Evolutionary conservation across 371 early-diverging fungal species (phyloP).

Genomic region (Saksenaea oblongispora): DNA sequence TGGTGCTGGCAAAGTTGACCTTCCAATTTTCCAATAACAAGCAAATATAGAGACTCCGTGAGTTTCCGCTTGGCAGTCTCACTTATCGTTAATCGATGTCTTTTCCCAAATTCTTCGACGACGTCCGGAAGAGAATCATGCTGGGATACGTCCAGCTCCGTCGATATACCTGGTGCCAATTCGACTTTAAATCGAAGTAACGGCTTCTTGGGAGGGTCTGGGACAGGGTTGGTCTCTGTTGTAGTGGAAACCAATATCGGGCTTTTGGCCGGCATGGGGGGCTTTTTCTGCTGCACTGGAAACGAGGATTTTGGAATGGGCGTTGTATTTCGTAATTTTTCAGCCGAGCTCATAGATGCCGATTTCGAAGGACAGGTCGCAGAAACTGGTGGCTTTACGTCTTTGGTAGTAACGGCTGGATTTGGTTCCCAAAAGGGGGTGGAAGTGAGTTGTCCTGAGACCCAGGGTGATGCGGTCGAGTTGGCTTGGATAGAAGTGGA

Average conservation of each 20-base stretch:
- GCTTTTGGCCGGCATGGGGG: too few species aligned
- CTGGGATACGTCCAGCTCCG: conserved; percentile 25
- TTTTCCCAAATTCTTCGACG: conserved; percentile 31
- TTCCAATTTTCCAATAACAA: neutral
- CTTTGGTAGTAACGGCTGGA: neutral
- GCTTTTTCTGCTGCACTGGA: neutral
- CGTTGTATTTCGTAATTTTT: too few species aligned
- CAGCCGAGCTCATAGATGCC: too few species aligned
- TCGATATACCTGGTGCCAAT: conserved; percentile 32
- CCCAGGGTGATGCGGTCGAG: conserved; percentile 22
- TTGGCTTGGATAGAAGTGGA: neutral
- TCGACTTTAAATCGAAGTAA: conserved; percentile 28
- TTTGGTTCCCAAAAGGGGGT: conserved; percentile 43
- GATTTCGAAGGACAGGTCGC: too few species aligned
- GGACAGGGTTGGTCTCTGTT: too few species aligned
- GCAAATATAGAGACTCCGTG: conserved; percentile 6
- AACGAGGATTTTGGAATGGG: neutral
- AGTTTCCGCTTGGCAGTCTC: conserved; percentile 23
- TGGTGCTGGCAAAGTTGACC: neutral
- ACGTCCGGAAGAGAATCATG: conserved; percentile 21
- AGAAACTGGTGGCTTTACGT: too few species aligned
- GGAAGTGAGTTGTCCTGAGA: conserved; percentile 19
- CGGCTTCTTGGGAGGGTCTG: neutral
- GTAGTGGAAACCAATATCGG: too few species aligned
- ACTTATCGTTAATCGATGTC: conserved; percentile 28